Percentiles rank a stretch among this genome's conserved stretches.
Conservation (phyloP, 2,329 filamentous ascomycete species). For the Geosmithia flava region DNA sequence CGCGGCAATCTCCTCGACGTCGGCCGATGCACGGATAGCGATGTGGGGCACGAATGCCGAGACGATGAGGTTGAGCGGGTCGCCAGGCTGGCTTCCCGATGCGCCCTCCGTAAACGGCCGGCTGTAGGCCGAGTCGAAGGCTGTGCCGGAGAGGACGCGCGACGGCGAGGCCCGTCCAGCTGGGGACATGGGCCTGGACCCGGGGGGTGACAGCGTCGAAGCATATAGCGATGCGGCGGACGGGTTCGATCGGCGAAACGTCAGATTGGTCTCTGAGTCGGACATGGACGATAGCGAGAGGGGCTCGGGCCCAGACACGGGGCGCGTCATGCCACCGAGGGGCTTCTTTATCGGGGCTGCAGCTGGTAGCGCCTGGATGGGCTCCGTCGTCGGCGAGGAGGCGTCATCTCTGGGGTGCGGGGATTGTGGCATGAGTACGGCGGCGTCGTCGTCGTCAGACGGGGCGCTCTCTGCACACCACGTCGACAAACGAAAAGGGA, state of each 20-base stretch:
- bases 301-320: slow-evolving; percentile 36
- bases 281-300: slow-evolving; percentile 32
- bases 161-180: slow-evolving; percentile 46
- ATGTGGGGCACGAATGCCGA: slow-evolving; percentile 83
- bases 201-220: slow-evolving; percentile 54
- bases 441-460: slow-evolving; percentile 2
- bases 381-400: slow-evolving; percentile 44
- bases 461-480: background rate
- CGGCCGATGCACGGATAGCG: slow-evolving; percentile 72
- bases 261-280: slow-evolving; percentile 39
- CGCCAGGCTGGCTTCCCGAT: slow-evolving; percentile 31
- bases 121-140: slow-evolving; percentile 35
- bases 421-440: slow-evolving; percentile 54
- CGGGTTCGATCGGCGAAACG: slow-evolving; percentile 41
- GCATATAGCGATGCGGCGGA: slow-evolving; percentile 51
- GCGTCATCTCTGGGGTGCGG: slow-evolving; percentile 38
- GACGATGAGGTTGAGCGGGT: slow-evolving; percentile 57
- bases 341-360: slow-evolving; percentile 49
- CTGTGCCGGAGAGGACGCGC: slow-evolving; percentile 42
- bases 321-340: slow-evolving; percentile 41
- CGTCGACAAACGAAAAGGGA: background rate
- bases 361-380: slow-evolving; percentile 57
- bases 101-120: slow-evolving; percentile 28
- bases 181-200: slow-evolving; percentile 57
- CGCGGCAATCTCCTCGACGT: slow-evolving; percentile 67